A percentile compares a stretch with the other conserved stretches of the same genome.
phyloP scores from a whole-genome alignment of 305 asterid species.

The Fraxinus dipetala region DNA sequence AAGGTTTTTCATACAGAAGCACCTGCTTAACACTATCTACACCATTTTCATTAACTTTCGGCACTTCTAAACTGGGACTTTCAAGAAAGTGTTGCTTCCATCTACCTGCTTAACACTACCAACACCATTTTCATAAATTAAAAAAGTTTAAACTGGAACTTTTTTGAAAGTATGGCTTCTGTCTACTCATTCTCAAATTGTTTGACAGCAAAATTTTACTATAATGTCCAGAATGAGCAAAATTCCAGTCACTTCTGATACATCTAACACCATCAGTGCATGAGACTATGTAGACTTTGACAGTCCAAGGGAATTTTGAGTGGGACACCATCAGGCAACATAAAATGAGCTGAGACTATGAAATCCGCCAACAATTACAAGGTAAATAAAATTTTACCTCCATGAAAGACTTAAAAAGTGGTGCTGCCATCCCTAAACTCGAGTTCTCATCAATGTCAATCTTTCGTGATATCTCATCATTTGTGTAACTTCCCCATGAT shows the following conservation, averaged over 20 bases:
- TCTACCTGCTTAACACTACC: background rate
- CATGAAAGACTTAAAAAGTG: slow-evolving; percentile 93
- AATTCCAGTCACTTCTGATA: background rate
- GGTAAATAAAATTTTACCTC: slow-evolving; percentile 52
- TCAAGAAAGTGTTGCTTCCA: background rate
- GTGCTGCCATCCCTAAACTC: slow-evolving; percentile 87
- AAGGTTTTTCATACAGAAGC: background rate
- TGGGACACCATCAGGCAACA: background rate
- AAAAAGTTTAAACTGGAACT: background rate
- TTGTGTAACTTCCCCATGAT: slow-evolving; percentile 70
- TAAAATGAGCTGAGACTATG: slow-evolving; percentile 1
- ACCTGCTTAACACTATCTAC: background rate
- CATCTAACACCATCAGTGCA: background rate
- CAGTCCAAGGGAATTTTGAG: slow-evolving; percentile 1
- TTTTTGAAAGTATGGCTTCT: background rate
- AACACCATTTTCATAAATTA: background rate
- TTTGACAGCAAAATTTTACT: background rate
- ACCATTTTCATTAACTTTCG: background rate
- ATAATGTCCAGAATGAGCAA: background rate
- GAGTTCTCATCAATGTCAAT: slow-evolving; percentile 67
- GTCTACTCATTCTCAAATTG: background rate
- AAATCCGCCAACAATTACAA: background rate
- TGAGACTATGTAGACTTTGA: background rate
- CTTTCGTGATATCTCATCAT: slow-evolving; percentile 66
- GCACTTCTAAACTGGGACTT: background rate